Conservation (phyloP, 768 basidiomycete species). For the Pisolithus marmoratus region DNA sequence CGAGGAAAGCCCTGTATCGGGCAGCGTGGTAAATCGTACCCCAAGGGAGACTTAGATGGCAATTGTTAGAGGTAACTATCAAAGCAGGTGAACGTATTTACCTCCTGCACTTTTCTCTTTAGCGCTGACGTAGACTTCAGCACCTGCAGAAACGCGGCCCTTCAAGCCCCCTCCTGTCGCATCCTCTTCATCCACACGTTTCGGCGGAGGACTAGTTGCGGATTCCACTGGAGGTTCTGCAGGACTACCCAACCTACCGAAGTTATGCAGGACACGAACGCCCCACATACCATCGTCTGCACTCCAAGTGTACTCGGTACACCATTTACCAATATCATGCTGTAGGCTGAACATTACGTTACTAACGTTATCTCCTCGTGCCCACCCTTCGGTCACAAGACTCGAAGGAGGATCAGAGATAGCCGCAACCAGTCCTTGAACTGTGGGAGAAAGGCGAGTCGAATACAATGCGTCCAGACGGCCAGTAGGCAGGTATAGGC, state of each 20-base stretch:
- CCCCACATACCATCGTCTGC: slow-evolving; percentile 95
- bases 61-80: slow-evolving; percentile 2
- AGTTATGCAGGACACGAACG: slow-evolving; percentile 83
- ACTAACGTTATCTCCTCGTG: slow-evolving; percentile 45
- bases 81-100: slow-evolving; percentile 28
- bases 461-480: slow-evolving; percentile 88
- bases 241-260: slow-evolving; percentile 58
- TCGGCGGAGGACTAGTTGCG: slow-evolving; percentile 36
- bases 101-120: slow-evolving; percentile 91
- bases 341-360: slow-evolving; percentile 82
- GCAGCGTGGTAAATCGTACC: slow-evolving; percentile 88
- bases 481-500: slow-evolving; percentile 84
- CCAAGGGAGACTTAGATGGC: slow-evolving; percentile 74
- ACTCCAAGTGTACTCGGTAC: slow-evolving; percentile 91
- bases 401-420: slow-evolving; percentile 74
- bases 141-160: slow-evolving; percentile 87
- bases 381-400: slow-evolving; percentile 34
- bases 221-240: slow-evolving; percentile 33
- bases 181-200: slow-evolving; percentile 94
- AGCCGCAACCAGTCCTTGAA: slow-evolving; percentile 79
- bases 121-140: slow-evolving; percentile 89
- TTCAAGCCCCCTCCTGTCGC: slow-evolving; percentile 86
- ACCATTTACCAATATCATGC: slow-evolving; percentile 90
- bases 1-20: slow-evolving; percentile 67
- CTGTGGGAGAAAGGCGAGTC: slow-evolving; percentile 67